Evolutionary conservation across 192 early-diverging fungal genomes (phyloP).

Genomic region (Kickxella alabastrina): DNA sequence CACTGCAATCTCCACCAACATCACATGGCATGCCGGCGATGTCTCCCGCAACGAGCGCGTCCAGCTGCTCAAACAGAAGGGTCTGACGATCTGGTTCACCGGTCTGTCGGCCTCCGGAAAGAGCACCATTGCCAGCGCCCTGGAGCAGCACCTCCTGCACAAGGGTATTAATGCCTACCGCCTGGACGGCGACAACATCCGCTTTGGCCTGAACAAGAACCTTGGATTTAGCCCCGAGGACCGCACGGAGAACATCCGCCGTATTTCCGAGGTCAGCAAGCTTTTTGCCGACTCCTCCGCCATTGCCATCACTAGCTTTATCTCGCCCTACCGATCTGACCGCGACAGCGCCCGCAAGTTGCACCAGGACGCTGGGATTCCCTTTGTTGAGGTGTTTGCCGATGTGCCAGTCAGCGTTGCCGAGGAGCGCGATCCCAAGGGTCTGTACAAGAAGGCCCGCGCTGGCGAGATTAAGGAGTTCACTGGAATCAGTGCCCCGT

Average conservation of each 20-base stretch:
- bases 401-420: conserved; percentile 85
- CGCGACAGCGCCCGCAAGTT: conserved; percentile 75
- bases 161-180: conserved; percentile 74
- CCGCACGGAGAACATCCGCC: conserved; percentile 91
- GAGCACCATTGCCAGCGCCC: conserved; percentile 83
- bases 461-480: conserved; percentile 93
- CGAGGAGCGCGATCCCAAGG: conserved; percentile 91
- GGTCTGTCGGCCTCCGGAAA: conserved; percentile 94
- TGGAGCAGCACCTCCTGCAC: conserved; percentile 85
- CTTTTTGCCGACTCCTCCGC: conserved; percentile 85
- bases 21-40: conserved; percentile 83
- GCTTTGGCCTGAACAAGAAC: conserved; percentile 96
- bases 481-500: conserved; percentile 90
- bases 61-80: conserved; percentile 59
- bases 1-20: conserved; percentile 64
- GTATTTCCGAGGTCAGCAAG: conserved; percentile 83
- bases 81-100: conserved; percentile 91
- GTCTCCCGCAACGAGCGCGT: conserved; percentile 73
- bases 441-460: conserved; percentile 93
- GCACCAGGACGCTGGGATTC: conserved; percentile 70
- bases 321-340: conserved; percentile 81
- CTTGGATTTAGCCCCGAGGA: conserved; percentile 87
- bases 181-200: conserved; percentile 94
- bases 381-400: conserved; percentile 85
- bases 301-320: conserved; percentile 85